Percentiles rank a stretch among this genome's conserved stretches.
Evolutionary conservation across 257 asterid species (phyloP).

Genomic region (Solanum tarijense): DNA sequence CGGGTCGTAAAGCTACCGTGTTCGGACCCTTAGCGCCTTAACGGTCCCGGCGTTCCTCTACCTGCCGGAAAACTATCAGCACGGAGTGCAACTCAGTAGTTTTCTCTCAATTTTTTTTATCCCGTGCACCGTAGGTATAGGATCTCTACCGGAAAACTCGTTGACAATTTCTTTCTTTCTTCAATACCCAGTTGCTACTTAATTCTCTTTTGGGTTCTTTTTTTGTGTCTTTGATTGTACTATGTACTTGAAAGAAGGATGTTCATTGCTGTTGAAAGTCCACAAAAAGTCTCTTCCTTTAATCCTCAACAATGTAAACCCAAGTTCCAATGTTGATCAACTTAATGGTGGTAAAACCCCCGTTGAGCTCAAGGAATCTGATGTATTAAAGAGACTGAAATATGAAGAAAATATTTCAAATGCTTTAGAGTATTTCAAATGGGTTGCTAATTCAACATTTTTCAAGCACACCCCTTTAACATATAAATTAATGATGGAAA

Average conservation of each 20-base stretch:
- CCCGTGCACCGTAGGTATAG: background rate
- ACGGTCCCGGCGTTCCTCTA: background rate
- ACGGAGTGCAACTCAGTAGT: background rate
- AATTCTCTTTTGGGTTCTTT: background rate
- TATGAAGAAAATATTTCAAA: constrained; percentile 31
- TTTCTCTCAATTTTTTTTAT: background rate
- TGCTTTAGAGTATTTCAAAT: constrained; percentile 62
- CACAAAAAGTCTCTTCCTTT: constrained; percentile 57
- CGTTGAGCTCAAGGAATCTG: constrained; percentile 34
- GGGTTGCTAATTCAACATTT: constrained; percentile 38
- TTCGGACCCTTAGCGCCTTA: background rate
- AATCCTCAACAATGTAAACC: constrained; percentile 41
- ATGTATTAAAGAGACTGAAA: constrained; percentile 45
- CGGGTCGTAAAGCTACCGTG: background rate
- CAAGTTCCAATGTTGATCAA: constrained; percentile 10
- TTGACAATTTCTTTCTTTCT: background rate
- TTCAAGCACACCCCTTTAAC: constrained; percentile 71
- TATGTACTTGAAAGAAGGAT: constrained; percentile 64
- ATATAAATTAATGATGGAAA: constrained; percentile 59
- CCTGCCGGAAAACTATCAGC: background rate
- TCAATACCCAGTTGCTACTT: background rate
- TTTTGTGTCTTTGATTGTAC: background rate
- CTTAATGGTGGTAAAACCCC: constrained; percentile 12
- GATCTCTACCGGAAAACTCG: background rate
- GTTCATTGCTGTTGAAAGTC: constrained; percentile 50